Base-by-base conservation (phyloP, 2,329 filamentous ascomycete species). In the Fusarium austroafricanum region DNA sequence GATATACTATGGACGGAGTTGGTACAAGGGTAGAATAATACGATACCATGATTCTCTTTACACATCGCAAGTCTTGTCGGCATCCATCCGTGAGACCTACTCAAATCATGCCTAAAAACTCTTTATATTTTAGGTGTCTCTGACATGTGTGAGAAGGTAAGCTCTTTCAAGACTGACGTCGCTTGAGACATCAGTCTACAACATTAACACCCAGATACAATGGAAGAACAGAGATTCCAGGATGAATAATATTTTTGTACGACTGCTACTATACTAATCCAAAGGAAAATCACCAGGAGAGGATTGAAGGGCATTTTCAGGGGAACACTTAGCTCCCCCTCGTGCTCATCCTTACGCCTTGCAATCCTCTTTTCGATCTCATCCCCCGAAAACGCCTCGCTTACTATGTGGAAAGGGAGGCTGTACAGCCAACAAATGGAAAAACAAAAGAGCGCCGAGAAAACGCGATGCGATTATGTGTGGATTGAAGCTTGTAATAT, bases 321-420 rank as follows among this genome's bases (percentile, higher is more conserved):
- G n/a, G 11, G 44, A 29, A 44, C 21, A 17, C 37, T 10, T 15
- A 10, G 23, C 42, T n/a, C 23, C 18, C 10, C 29, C 21, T 23
- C 21, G 21, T n/a, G 50, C 53, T 43, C 53, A 44, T 55, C 47
- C 26, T 50, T 59, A 54, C 43, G 26, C 66, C 53, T 62, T 55
- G 66, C 44, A 58, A 53, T 64, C 60, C 64, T 67, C 45, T 47
- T 65, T 72, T 63, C 67, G 43, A 73, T 65, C 69, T 66, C 71
- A 69, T 66, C 71, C 67, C 72, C 71, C 66, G 58, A 64, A 60
- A 76, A 75, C 75, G 75, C 75, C 75, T 71, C 74, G 75, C 75
- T 77, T 73, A 74, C 71, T 73, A 71, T 74, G 58, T 38, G 70
- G 63, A 71, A 71, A 69, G 59, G 55, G 69, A 61, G 65, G 67